Base-by-base conservation (phyloP, 768 basidiomycete genomes). In the Kwoniella shandongensis region DNA sequence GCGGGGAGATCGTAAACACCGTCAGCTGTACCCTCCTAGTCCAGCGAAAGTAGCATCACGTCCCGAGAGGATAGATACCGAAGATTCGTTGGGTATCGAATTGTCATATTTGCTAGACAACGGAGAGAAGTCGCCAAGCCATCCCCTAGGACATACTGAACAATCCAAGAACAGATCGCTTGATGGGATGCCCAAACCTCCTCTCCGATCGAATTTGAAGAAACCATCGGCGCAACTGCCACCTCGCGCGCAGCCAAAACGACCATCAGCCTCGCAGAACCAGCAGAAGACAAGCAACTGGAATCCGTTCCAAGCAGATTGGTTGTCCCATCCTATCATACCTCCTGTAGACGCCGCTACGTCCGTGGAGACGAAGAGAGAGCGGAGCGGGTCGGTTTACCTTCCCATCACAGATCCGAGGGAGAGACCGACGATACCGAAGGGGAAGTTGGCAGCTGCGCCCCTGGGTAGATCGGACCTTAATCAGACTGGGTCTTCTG, bases 351-450 rank as follows among this genome's bases (percentile, higher is more conserved):
- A 32, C 7, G 7, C 32, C 7, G 13, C 32, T 6, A 32, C 6
- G 13, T 13, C 32, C 6, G 32, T 32, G 32, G 7, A 32, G 32
- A 32, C 32, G 6, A 41, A 59, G 26, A 45, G 30, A 12, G 35
- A 38, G 5, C 20, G 53, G 17, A 42, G 46, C 26, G 38, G 17
- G 3, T 52, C 53, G 12, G 51, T 61, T 7, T 57, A 52, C 26
- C 29, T 64, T 4, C 53, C 64, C 4, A 48, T 69, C 3, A 61
- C 56, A 12, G 44, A 52, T 48, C 64, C 67, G 20, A 52, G 59
- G 42, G 67, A 70, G 22, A 48, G 65, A 26, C 68, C 68, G 1
- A 61, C 47, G 17, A 63, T 69, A 22, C 62, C 68, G 3, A 40
- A 27, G 41, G 61, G 57, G 23, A 44, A 4, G 11, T 23, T n/a